A percentile compares a stretch with the other conserved stretches of the same genome.
Conservation (phyloP, 2,329 filamentous ascomycete genomes). For the Pseudocercospora ulei region DNA sequence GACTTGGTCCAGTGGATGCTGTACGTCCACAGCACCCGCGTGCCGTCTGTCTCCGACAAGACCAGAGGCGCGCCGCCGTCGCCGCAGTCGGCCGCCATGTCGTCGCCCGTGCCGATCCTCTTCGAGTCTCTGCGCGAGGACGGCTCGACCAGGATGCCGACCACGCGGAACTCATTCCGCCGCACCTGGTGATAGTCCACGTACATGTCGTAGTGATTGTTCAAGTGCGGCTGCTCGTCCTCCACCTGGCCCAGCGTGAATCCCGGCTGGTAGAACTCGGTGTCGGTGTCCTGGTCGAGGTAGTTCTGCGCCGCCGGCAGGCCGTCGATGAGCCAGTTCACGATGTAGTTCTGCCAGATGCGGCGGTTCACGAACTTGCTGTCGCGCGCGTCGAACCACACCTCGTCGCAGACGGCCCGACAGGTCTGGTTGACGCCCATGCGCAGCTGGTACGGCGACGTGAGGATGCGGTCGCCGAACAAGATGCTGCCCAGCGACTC, state of each 20-base stretch:
- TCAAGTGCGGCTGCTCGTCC: constrained; percentile 53
- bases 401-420: constrained; percentile 62
- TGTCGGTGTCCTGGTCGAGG: constrained; percentile 62
- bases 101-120: constrained; percentile 44
- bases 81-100: constrained; percentile 51
- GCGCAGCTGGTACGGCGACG: constrained; percentile 80
- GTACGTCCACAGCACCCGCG: constrained; percentile 75
- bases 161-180: constrained; percentile 67
- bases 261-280: constrained; percentile 80
- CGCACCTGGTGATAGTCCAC: constrained; percentile 83
- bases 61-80: constrained; percentile 49
- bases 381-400: constrained; percentile 55
- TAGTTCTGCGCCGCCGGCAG: constrained; percentile 81
- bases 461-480: constrained; percentile 93
- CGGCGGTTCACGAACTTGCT: constrained; percentile 71
- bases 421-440: constrained; percentile 85
- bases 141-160: constrained; percentile 82
- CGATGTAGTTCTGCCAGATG: constrained; percentile 75
- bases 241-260: constrained; percentile 60
- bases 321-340: constrained; percentile 95
- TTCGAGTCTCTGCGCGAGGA: constrained; percentile 56
- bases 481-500: constrained; percentile 92
- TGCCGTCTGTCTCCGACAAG: constrained; percentile 55
- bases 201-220: constrained; percentile 93
- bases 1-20: constrained; percentile 82